A percentile compares a stretch with the other conserved stretches of the same genome.
Evolutionary conservation across 306 rosid species (phyloP).

Genomic region (Prunus mira): DNA sequence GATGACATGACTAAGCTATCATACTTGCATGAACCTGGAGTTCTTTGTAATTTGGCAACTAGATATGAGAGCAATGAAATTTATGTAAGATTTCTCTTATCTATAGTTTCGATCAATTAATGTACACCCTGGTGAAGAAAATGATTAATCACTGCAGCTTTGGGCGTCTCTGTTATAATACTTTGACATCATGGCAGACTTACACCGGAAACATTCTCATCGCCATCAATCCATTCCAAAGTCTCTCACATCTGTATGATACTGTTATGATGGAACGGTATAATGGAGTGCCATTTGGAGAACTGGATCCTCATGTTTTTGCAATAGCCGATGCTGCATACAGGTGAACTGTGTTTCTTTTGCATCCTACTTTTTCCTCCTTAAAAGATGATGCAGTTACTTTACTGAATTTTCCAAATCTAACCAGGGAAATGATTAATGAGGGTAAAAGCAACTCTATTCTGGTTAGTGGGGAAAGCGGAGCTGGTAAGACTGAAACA

Average conservation of each 20-base stretch:
- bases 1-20: constrained; percentile 92
- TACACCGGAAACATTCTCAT: constrained; percentile 93
- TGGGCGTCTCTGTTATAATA: constrained; percentile 35
- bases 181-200: constrained; percentile 65
- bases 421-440: constrained; percentile 74
- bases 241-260: constrained; percentile 61
- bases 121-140: constrained; percentile 28
- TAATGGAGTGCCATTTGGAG: constrained; percentile 58
- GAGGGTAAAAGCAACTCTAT: constrained; percentile 80
- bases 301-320: constrained; percentile 83
- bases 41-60: constrained; percentile 70
- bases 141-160: constrained; percentile 29
- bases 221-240: constrained; percentile 90
- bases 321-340: constrained; percentile 87
- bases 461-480: constrained; percentile 94
- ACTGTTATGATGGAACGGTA: constrained; percentile 60
- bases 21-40: constrained; percentile 91
- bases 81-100: constrained; percentile 57
- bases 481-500: constrained; percentile 96
- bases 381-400: constrained; percentile 23
- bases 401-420: constrained; percentile 19
- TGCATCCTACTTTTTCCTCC: constrained; percentile 19
- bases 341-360: constrained; percentile 51
- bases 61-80: constrained; percentile 73
- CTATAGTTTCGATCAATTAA: constrained; percentile 29